Evolutionary conservation across 176 grass and related monocot genomes (phyloP), one percentile per base, ranked within the genome.

Genomic region (Eremochloa ophiuroides): DNA sequence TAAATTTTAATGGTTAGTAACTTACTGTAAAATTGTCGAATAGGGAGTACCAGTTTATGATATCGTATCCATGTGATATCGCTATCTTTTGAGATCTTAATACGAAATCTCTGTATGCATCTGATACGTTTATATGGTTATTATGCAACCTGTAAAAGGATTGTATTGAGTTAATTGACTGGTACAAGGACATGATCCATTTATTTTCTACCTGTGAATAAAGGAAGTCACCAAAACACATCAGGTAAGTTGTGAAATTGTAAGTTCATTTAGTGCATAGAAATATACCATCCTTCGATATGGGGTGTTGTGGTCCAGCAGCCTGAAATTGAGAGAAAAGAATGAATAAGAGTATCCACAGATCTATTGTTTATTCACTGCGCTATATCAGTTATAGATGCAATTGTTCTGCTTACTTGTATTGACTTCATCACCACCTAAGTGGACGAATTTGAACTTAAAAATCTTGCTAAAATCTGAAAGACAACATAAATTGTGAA

Each of bases 391-490:
- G 28, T 13, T 30, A 42, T 59, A 20, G 30, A 75, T 62, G 42
- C 77, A 84, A 46, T 26, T 9, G 41, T 80, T 39, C n/a, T 75
- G 37, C 94, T 94, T 92, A 94, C 94, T 84, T 80, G 91, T 92
- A 60, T 90, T 86, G 9, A 97, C 94, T 92, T 97, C 94, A 85
- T 97, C 91, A 78, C 94, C 94, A 2, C 94, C 94, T 79, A 97
- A 87, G 66, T 97, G 94, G 23, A 87, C 92, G 90, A 94, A 92
- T 66, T 88, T 97, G 77, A 97, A 97, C 73, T 97, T 97, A 62
- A 97, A 97, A 88, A 97, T 64, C 88, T 94, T 94, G 71, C 87
- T 87, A 84, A 94, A 98, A 93, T 98, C 95, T 98, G 92, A 63
- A 91, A 93, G 56, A 89, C 31, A 91, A 44, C 60, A 73, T 10